These are phyloP conservation scores for Leptosphaerulina australis DNA, from an alignment of 2,329 filamentous ascomycete species.

Conservation along the genomic window DNA sequence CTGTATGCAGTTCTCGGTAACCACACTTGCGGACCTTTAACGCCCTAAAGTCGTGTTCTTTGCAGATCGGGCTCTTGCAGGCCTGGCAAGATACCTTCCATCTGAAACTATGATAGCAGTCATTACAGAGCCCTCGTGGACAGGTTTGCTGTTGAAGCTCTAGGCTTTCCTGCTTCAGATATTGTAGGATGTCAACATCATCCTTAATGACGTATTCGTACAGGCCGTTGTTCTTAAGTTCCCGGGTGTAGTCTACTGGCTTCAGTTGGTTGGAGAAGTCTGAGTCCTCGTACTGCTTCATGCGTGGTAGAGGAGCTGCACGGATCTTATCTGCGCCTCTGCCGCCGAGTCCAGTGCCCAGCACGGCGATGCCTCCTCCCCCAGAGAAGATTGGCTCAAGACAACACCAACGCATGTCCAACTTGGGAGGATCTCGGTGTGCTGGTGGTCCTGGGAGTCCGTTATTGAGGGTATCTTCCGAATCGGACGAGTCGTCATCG, in stretches of 20 bases:
- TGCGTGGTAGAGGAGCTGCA: conserved; percentile 62
- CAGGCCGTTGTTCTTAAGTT: conserved; percentile 50
- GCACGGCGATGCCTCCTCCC: conserved; percentile 63
- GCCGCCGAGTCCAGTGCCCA: conserved; percentile 55
- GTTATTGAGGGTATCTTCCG: conserved; percentile 46
- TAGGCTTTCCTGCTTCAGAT: conserved; percentile 51
- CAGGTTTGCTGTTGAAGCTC: conserved; percentile 54
- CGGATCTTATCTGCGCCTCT: conserved; percentile 62
- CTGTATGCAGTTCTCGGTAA: conserved; percentile 60
- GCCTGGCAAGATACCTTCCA: conserved; percentile 66
- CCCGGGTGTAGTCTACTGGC: conserved; percentile 52
- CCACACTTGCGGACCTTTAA: conserved; percentile 64
- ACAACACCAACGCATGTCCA: conserved; percentile 66
- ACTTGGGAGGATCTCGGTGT: conserved; percentile 52
- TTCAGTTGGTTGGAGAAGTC: conserved; percentile 59
- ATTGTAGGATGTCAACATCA: conserved; percentile 48
- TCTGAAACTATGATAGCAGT: conserved; percentile 63
- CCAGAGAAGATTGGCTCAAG: conserved; percentile 65
- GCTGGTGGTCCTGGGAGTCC: conserved; percentile 44
- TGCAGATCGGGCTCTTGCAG: conserved; percentile 63
- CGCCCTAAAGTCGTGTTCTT: conserved; percentile 64
- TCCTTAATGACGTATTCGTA: conserved; percentile 52
- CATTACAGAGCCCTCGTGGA: conserved; percentile 62
- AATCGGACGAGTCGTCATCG: conserved; percentile 48
- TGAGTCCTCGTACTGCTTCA: conserved; percentile 61